phyloP scores from a whole-genome alignment of 2,329 filamentous ascomycete genomes.

The Aspergillus carbonarius region DNA sequence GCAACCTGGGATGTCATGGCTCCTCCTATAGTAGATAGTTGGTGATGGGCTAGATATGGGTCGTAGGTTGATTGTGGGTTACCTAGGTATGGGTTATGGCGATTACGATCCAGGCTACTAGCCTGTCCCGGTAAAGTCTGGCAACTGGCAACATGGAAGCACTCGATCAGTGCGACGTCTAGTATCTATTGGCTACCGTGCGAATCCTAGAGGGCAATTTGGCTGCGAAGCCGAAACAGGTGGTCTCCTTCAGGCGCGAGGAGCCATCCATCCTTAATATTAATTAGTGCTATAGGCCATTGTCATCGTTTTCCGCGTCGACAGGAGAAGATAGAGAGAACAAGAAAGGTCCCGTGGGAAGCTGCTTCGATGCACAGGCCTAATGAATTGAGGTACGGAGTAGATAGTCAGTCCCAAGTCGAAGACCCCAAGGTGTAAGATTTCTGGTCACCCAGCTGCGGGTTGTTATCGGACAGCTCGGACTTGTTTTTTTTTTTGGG shows the following conservation, averaged over 20 bases:
- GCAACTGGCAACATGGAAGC: not conserved
- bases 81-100: not conserved
- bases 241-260: not conserved
- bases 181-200: not conserved
- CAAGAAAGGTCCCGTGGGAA: not conserved
- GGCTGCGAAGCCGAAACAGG: conserved; percentile 2
- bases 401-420: not conserved
- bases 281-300: too few species aligned
- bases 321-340: not conserved
- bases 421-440: not conserved
- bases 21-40: not conserved
- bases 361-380: not conserved
- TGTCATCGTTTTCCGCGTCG: not conserved
- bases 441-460: not conserved
- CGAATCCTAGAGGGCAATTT: not conserved
- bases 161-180: not conserved
- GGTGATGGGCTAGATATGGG: not conserved
- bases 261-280: not conserved
- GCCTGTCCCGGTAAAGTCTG: not conserved
- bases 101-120: not conserved
- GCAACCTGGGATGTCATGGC: not conserved
- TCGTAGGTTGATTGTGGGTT: not conserved
- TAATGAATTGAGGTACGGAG: not conserved
- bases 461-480: conserved; percentile 1
- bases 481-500: not conserved